Evolutionary conservation across 345 rosid species (phyloP).

Genomic region (Brassica rapa): DNA sequence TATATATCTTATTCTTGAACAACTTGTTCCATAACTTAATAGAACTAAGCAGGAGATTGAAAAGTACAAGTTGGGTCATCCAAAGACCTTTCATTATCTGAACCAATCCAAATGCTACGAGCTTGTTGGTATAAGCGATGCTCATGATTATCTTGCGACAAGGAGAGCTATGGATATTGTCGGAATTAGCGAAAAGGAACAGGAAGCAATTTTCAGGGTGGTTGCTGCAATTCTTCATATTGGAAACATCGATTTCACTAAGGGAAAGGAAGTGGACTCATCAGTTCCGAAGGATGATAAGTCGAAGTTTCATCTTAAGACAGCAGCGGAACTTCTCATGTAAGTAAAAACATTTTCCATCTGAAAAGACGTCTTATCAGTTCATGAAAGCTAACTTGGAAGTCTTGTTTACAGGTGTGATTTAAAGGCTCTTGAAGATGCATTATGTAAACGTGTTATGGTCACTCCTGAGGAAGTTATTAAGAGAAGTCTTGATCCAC

Average conservation of each 20-base stretch:
- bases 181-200: neutral
- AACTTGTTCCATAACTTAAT: neutral
- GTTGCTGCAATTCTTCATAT: constrained; percentile 12
- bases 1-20: neutral
- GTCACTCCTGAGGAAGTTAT: constrained; percentile 11
- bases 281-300: neutral
- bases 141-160: neutral
- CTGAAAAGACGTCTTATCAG: neutral
- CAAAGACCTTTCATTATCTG: constrained; percentile 2
- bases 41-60: neutral
- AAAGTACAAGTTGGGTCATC: neutral
- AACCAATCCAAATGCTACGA: neutral
- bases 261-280: constrained; percentile 3
- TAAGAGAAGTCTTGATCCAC: constrained; percentile 7
- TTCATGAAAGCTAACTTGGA: neutral
- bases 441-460: constrained; percentile 5
- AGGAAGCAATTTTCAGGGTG: constrained; percentile 19
- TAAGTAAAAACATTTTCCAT: neutral
- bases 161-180: constrained; percentile 18
- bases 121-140: constrained; percentile 1
- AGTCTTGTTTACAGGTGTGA: constrained; percentile 2
- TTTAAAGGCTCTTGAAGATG: constrained; percentile 1
- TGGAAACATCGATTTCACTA: neutral
- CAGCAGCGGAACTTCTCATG: constrained; percentile 5
- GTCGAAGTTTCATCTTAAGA: neutral